phyloP scores from a whole-genome alignment of 2,329 filamentous ascomycete species.

The Neodidymelliopsis sp. region DNA sequence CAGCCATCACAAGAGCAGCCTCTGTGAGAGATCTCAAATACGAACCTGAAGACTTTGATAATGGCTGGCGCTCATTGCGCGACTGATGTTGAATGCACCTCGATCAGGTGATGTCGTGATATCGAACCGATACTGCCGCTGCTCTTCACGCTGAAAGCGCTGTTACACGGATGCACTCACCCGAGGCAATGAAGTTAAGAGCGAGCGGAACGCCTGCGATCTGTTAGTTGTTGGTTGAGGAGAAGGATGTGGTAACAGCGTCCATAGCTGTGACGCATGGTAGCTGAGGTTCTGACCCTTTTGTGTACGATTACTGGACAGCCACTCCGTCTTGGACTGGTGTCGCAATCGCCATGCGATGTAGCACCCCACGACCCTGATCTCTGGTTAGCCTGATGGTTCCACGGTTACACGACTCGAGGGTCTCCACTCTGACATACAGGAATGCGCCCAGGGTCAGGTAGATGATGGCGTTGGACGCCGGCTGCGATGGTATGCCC shows the following conservation, averaged over 20 bases:
- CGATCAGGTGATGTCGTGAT: slow-evolving; percentile 21
- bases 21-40: slow-evolving; percentile 51
- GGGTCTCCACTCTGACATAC: slow-evolving; percentile 57
- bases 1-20: slow-evolving; percentile 23
- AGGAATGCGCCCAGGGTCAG: slow-evolving; percentile 79
- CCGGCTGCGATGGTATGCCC: slow-evolving; percentile 76
- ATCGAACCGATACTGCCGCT: slow-evolving; percentile 68
- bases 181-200: slow-evolving; percentile 89
- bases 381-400: slow-evolving; percentile 26
- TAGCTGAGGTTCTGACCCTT: slow-evolving; percentile 65
- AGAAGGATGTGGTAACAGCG: slow-evolving; percentile 1
- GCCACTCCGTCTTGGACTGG: slow-evolving; percentile 74
- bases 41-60: slow-evolving; percentile 44
- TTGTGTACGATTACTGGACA: slow-evolving; percentile 81
- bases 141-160: slow-evolving; percentile 54
- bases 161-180: slow-evolving; percentile 69
- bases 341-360: slow-evolving; percentile 64
- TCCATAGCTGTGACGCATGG: slow-evolving; percentile 7
- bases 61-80: slow-evolving; percentile 20
- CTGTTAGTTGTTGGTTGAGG: slow-evolving; percentile 34
- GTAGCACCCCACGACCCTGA: slow-evolving; percentile 68
- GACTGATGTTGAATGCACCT: slow-evolving; percentile 14
- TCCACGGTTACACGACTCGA: slow-evolving; percentile 4
- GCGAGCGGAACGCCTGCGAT: slow-evolving; percentile 75
- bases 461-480: slow-evolving; percentile 85